Conservation (phyloP, 2,329 filamentous ascomycete genomes). For the Ceratocystis ficicola region DNA sequence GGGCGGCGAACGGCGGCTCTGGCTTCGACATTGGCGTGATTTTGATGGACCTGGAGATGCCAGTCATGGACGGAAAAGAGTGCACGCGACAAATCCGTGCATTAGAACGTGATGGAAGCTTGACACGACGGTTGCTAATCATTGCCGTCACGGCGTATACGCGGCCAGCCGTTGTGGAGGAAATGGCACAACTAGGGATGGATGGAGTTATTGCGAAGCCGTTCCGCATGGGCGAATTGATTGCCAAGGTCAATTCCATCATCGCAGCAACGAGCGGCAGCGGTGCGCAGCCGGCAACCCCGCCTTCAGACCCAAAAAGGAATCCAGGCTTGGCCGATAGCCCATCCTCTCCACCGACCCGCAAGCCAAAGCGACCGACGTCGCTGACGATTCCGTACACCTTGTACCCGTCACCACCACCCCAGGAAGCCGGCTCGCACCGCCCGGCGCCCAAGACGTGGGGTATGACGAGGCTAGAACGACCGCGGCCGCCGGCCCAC, state of each 20-base stretch:
- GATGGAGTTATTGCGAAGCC: constrained; percentile 71
- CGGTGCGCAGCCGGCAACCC: constrained; percentile 26
- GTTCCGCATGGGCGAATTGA: constrained; percentile 59
- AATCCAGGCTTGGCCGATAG: too few relatives aligned
- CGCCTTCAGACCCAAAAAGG: too few relatives aligned
- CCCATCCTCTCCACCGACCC: neutral
- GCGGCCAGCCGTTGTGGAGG: constrained; percentile 35
- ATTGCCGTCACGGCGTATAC: constrained; percentile 78
- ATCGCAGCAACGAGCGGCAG: constrained; percentile 27
- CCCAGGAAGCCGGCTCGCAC: neutral
- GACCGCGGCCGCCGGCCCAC: constrained; percentile 1
- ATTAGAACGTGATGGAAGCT: constrained; percentile 49
- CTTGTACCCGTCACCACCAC: neutral
- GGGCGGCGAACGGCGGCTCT: constrained; percentile 37
- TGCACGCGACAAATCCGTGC: constrained; percentile 58
- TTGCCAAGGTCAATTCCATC: constrained; percentile 53
- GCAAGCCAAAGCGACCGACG: neutral
- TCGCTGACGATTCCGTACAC: neutral
- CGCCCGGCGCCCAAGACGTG: neutral
- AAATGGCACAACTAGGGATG: constrained; percentile 28
- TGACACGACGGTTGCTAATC: constrained; percentile 57
- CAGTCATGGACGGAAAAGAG: constrained; percentile 68
- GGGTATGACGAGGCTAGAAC: neutral
- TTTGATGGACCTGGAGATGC: constrained; percentile 75
- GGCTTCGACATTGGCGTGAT: constrained; percentile 52